Evolutionary conservation across 257 asterid species (phyloP), one percentile per base, ranked within the genome.

Genomic region (Ocimum tenuiflorum): DNA sequence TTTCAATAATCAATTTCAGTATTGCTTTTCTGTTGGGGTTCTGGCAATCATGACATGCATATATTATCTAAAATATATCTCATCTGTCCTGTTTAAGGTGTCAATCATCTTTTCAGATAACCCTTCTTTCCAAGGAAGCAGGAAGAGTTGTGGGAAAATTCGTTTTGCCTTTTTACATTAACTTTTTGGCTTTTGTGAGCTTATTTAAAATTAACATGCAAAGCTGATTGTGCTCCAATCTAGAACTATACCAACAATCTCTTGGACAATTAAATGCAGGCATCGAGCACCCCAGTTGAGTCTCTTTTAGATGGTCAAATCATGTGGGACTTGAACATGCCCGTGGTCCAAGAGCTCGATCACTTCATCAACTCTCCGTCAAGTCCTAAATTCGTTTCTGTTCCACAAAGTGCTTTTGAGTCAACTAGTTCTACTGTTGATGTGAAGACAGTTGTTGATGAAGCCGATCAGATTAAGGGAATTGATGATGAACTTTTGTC

Each of bases 401-500:
- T 77, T 59, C 79, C 74, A 3, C 71, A 80, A 17, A 74, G 57
- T 62, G 79, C 68, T 63, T 75, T 72, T 43, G 90, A 72, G 53
- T 27, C 83, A 43, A 68, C 73, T 67, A 64, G 68, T 69, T 73
- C 81, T 69, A 77, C 17, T 48, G 72, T 62, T 62, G 77, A 81
- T 55, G 35, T 67, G 78, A 81, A 69, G 76, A 72, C 81, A 65
- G 67, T 64, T 53, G 73, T 65, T 63, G 91, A 91, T 49, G 88
- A 83, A 52, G 79, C 65, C 8, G 87, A 84, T 47, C 88, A 81
- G 59, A 83, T 87, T 19, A 77, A 78, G 77, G 95, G 85, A 80
- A 85, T 89, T 41, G 92, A 89, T 60, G 95, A 88, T 67, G 87
- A 52, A 45, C 69, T 87, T 17, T 70, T 91, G 76, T 80, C 82